Percentiles rank a stretch among this genome's conserved stretches.
Evolutionary conservation across 176 grass and related monocot genomes (phyloP).

Genomic region (Tillandsia fasciculata): DNA sequence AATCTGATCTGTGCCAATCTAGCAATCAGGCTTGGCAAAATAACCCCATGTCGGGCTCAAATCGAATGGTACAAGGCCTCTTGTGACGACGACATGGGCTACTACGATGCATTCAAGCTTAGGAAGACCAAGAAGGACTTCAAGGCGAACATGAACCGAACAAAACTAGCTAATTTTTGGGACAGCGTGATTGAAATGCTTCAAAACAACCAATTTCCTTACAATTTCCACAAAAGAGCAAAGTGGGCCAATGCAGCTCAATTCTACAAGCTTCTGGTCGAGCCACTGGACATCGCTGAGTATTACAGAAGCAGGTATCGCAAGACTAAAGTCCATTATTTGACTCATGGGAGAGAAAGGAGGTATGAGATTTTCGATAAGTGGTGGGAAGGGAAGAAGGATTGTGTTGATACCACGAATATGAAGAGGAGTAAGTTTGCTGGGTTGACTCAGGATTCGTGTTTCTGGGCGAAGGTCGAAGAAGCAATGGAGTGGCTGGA

Average conservation of each 20-base stretch:
- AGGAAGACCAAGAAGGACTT: conserved; percentile 36
- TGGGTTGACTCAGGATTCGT: conserved; percentile 82
- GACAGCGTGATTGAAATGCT: conserved; percentile 75
- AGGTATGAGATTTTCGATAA: conserved; percentile 80
- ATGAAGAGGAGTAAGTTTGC: conserved; percentile 73
- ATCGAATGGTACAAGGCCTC: conserved; percentile 88
- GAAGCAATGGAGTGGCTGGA: conserved; percentile 46
- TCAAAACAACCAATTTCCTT: conserved; percentile 57
- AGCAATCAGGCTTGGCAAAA: conserved; percentile 48
- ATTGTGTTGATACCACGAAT: neutral
- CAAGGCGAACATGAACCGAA: conserved; percentile 50
- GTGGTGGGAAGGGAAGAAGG: conserved; percentile 58
- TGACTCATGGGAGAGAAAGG: conserved; percentile 63
- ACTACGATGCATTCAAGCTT: conserved; percentile 89
- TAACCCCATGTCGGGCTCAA: conserved; percentile 71
- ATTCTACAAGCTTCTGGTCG: conserved; percentile 91
- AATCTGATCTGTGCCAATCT: conserved; percentile 58
- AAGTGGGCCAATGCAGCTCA: conserved; percentile 93
- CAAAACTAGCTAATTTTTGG: conserved; percentile 78
- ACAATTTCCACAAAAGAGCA: conserved; percentile 64
- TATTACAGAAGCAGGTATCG: conserved; percentile 56
- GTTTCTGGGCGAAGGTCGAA: conserved; percentile 93
- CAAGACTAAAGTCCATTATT: conserved; percentile 52
- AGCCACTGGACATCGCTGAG: conserved; percentile 82
- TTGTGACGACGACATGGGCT: conserved; percentile 62